A percentile compares a stretch with the other conserved stretches of the same genome.
phyloP scores from a whole-genome alignment of 495 filamentous ascomycete genomes.

The Aspergillus incahuasiensis region DNA sequence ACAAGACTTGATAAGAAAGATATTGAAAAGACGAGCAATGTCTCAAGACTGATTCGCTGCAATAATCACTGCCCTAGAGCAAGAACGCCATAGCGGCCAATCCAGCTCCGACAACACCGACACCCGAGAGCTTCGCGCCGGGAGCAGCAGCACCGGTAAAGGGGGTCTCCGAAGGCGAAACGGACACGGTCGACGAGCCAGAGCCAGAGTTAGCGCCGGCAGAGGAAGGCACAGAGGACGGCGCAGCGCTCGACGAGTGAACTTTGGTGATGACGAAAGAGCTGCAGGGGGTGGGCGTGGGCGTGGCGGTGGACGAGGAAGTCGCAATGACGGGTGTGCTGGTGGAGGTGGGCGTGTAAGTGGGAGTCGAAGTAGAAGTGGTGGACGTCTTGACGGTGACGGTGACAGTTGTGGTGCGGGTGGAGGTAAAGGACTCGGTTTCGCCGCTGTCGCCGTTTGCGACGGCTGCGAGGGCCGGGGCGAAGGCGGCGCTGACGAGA shows the following conservation, averaged over 20 bases:
- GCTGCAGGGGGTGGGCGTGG: conserved; percentile 17
- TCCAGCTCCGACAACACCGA: conserved; percentile 32
- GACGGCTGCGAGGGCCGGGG: conserved; percentile 31
- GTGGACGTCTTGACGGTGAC: conserved; percentile 31
- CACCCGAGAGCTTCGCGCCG: conserved; percentile 30
- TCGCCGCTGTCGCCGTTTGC: conserved; percentile 14
- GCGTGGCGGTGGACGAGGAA: conserved; percentile 12
- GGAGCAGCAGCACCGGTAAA: conserved; percentile 29
- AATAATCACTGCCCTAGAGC: too few relatives aligned
- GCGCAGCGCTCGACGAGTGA: conserved; percentile 18
- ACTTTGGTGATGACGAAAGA: conserved; percentile 12
- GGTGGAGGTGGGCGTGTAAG: conserved; percentile 17
- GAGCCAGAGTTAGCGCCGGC: conserved; percentile 12
- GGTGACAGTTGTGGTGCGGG: conserved; percentile 26
- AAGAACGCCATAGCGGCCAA: conserved; percentile 37
- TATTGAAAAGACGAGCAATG: neutral
- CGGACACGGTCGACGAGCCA: conserved; percentile 14
- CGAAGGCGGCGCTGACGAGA: conserved; percentile 28
- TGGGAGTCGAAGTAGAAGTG: conserved; percentile 20
- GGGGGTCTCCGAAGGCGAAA: conserved; percentile 17
- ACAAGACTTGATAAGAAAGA: neutral
- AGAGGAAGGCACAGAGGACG: conserved; percentile 11
- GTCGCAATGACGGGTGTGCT: conserved; percentile 14
- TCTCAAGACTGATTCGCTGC: too few relatives aligned
- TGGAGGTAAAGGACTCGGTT: conserved; percentile 15